phyloP scores from a whole-genome alignment of 2,329 filamentous ascomycete genomes.

The Rosellinia necatrix region DNA sequence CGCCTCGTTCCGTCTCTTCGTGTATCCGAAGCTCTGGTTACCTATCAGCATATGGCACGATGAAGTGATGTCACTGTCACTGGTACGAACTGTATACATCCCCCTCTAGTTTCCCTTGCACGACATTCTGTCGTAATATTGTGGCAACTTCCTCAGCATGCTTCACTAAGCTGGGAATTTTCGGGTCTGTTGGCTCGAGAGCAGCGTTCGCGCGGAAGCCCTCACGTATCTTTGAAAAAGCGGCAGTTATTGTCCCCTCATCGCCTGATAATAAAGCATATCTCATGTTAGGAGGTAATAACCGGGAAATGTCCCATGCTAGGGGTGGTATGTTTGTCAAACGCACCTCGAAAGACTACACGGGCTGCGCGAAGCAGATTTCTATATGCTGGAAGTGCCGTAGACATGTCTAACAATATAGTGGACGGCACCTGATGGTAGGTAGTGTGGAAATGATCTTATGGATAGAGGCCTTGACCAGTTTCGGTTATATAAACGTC shows the following conservation, averaged over 20 bases:
- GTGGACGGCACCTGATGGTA: too few relatives aligned
- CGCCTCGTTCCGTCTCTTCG: constrained; percentile 84
- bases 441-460: too few relatives aligned
- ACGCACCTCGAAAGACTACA: constrained; percentile 80
- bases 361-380: constrained; percentile 78
- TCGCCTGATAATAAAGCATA: constrained; percentile 72
- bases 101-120: constrained; percentile 71
- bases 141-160: constrained; percentile 83
- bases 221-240: constrained; percentile 71
- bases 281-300: not conserved
- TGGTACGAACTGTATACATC: constrained; percentile 63
- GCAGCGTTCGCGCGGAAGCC: constrained; percentile 72
- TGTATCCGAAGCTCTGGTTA: constrained; percentile 81
- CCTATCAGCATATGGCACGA: constrained; percentile 12
- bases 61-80: not conserved
- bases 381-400: constrained; percentile 72
- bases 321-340: not conserved
- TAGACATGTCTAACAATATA: constrained; percentile 36
- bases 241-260: constrained; percentile 66
- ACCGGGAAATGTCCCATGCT: too few relatives aligned
- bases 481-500: too few relatives aligned
- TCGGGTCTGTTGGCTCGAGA: constrained; percentile 61
- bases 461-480: too few relatives aligned
- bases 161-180: constrained; percentile 67
- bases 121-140: constrained; percentile 81